Evolutionary conservation across 768 basidiomycete species (phyloP).

Genomic region (Macrocybe gigantea): DNA sequence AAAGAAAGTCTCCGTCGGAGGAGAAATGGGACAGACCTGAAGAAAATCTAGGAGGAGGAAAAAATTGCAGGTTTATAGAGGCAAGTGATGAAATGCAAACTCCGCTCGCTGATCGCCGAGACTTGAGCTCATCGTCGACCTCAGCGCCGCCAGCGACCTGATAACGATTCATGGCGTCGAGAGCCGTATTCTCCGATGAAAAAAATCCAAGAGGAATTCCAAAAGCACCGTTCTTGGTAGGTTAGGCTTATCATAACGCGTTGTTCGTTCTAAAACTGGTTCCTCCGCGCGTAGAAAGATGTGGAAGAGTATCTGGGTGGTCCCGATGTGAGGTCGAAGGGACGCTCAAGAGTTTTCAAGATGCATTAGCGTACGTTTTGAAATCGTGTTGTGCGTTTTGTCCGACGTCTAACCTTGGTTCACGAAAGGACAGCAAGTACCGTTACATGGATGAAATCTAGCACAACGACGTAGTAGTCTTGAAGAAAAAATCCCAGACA

Average conservation of each 20-base stretch:
- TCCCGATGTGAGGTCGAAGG: slow-evolving; percentile 73
- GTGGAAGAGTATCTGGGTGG: slow-evolving; percentile 85
- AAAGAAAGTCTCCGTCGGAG: background rate
- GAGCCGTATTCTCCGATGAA: slow-evolving; percentile 15
- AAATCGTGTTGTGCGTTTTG: background rate
- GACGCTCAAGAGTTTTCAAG: slow-evolving; percentile 78
- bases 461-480: slow-evolving; percentile 71
- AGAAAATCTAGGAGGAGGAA: slow-evolving; percentile 9
- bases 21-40: slow-evolving; percentile 14
- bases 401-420: slow-evolving; percentile 14
- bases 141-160: background rate
- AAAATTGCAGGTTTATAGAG: slow-evolving; percentile 14
- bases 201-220: slow-evolving; percentile 93
- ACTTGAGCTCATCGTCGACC: background rate
- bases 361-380: slow-evolving; percentile 82
- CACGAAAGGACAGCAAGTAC: slow-evolving; percentile 79
- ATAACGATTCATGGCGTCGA: slow-evolving; percentile 8
- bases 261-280: background rate
- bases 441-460: slow-evolving; percentile 92
- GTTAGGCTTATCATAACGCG: slow-evolving; percentile 18
- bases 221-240: slow-evolving; percentile 89
- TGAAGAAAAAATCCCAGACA: slow-evolving; percentile 95
- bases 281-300: slow-evolving; percentile 50
- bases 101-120: slow-evolving; percentile 21
- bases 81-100: slow-evolving; percentile 6